phyloP scores from a whole-genome alignment of 441 rosid species.

The Gossypium schwendimanii region DNA sequence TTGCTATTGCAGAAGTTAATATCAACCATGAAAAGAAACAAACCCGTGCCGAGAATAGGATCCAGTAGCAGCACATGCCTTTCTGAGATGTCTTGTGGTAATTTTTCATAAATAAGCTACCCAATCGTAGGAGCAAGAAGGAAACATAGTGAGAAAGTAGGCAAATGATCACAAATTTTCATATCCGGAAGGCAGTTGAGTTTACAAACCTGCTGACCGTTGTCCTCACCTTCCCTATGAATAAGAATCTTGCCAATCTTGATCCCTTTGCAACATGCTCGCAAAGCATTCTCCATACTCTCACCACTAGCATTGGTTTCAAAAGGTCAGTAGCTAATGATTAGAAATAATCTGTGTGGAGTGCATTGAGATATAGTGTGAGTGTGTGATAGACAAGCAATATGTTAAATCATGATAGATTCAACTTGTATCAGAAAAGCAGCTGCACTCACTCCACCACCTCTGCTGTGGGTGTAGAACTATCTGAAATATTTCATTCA shows the following conservation, averaged over 20 bases:
- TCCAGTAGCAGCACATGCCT: slow-evolving; percentile 87
- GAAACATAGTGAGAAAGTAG: slow-evolving; percentile 17
- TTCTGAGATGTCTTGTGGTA: slow-evolving; percentile 82
- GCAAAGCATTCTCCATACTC: slow-evolving; percentile 18
- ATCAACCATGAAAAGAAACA: slow-evolving; percentile 7
- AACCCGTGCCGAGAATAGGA: slow-evolving; percentile 97
- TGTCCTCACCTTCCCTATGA: slow-evolving; percentile 85
- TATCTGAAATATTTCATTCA: background rate
- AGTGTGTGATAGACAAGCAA: background rate
- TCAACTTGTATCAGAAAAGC: background rate
- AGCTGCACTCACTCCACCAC: background rate
- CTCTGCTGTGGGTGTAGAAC: background rate
- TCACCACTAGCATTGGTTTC: slow-evolving; percentile 49
- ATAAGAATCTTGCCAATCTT: slow-evolving; percentile 92
- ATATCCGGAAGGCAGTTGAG: slow-evolving; percentile 9
- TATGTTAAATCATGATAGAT: slow-evolving; percentile 6
- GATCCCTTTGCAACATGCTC: slow-evolving; percentile 96
- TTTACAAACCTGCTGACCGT: slow-evolving; percentile 75
- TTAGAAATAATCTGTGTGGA: background rate
- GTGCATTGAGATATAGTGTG: background rate
- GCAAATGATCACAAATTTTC: slow-evolving; percentile 3
- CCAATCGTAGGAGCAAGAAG: slow-evolving; percentile 12
- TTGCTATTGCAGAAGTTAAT: background rate
- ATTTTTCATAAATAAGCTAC: slow-evolving; percentile 91
- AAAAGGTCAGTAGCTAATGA: slow-evolving; percentile 5